These are phyloP conservation scores for Chloranthus sessilifolius DNA, from an alignment of 164 flowering plant species.

Conservation along the genomic window DNA sequence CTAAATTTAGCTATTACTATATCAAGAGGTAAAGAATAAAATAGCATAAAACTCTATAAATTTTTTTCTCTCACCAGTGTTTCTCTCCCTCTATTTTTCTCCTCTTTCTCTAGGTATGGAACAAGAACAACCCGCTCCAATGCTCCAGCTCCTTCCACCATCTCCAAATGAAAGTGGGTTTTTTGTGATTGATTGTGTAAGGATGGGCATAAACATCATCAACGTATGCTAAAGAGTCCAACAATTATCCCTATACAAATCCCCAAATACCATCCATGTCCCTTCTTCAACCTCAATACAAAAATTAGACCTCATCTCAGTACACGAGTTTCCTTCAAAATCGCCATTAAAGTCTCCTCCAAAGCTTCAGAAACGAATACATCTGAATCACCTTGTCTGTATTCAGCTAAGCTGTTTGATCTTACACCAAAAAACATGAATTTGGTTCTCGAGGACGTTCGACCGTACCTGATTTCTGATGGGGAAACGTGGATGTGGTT, in stretches of 20 bases:
- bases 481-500: conserved; percentile 97
- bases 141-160: too few species aligned
- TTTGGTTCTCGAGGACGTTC: conserved; percentile 78
- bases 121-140: too few species aligned
- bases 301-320: conserved; percentile 5
- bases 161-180: too few species aligned
- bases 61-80: too few species aligned
- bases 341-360: conserved; percentile 20
- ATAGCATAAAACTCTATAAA: too few species aligned
- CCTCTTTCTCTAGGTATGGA: too few species aligned
- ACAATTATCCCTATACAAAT: neutral
- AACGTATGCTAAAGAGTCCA: conserved; percentile 10
- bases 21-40: too few species aligned
- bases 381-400: conserved; percentile 55
- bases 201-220: too few species aligned
- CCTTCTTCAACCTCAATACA: conserved; percentile 2
- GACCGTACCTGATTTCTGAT: conserved; percentile 89
- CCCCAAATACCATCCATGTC: conserved; percentile 1
- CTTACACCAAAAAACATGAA: conserved; percentile 74
- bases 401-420: conserved; percentile 66
- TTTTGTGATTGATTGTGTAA: too few species aligned
- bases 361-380: conserved; percentile 15
- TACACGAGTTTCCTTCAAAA: conserved; percentile 11
- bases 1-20: too few species aligned
- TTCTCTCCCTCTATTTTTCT: too few species aligned